phyloP scores from a whole-genome alignment of 345 rosid genomes.

The Citrus sp. region DNA sequence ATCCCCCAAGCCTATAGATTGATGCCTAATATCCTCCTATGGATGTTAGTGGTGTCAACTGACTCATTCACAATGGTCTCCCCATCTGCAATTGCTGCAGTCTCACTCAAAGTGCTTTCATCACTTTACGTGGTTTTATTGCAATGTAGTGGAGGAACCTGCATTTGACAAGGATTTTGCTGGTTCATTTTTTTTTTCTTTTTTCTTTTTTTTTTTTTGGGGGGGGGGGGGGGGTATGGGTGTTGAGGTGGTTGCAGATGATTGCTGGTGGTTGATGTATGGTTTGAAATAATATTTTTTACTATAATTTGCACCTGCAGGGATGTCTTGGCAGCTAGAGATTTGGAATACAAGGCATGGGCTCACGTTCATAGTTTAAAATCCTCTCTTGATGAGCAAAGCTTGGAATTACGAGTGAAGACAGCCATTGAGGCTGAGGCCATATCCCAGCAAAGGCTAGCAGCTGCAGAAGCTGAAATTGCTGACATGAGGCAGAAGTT shows the following conservation, averaged over 20 bases:
- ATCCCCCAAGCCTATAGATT: background rate
- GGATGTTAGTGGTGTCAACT: background rate
- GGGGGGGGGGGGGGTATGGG: background rate
- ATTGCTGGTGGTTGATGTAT: constrained; percentile 7
- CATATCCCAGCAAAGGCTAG: constrained; percentile 83
- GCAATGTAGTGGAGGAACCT: background rate
- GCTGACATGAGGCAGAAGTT: constrained; percentile 84
- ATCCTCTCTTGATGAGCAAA: constrained; percentile 84
- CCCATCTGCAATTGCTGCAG: background rate
- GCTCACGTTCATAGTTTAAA: constrained; percentile 75
- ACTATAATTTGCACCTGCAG: constrained; percentile 37
- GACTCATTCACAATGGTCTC: background rate
- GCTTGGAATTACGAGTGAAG: constrained; percentile 84
- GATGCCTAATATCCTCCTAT: background rate
- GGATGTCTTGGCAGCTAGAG: constrained; percentile 63
- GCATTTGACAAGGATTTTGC: background rate
- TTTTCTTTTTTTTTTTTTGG: no score
- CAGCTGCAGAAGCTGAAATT: constrained; percentile 98
- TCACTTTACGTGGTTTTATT: background rate
- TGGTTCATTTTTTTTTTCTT: background rate
- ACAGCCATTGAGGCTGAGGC: constrained; percentile 98
- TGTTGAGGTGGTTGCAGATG: background rate
- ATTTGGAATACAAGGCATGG: constrained; percentile 77
- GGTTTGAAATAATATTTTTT: background rate
- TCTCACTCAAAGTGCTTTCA: background rate